Percentiles rank a stretch among this genome's conserved stretches.
These are phyloP conservation scores for Cutaneotrichosporon sp. DNA, from an alignment of 1,284 basidiomycete species.

Conservation along the genomic window DNA sequence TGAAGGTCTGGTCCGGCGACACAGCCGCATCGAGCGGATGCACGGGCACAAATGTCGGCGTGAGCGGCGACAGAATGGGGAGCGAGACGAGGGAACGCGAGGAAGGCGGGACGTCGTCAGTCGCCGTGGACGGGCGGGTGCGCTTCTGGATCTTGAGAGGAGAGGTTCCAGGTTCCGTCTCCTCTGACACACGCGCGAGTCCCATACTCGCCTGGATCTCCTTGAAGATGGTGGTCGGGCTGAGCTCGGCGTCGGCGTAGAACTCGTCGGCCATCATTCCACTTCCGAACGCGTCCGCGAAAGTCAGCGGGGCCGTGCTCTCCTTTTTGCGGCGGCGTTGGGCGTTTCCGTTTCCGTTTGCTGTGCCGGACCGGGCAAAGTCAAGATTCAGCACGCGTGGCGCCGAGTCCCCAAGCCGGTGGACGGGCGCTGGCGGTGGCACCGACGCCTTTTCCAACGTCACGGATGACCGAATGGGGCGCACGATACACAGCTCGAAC, in stretches of 20 bases:
- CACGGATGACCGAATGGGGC: neutral
- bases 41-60: neutral
- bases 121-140: neutral
- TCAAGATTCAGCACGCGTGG: neutral
- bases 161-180: neutral
- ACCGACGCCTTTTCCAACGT: neutral
- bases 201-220: neutral
- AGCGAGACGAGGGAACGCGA: neutral
- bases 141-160: neutral
- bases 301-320: neutral
- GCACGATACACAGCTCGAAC: constrained; percentile 69
- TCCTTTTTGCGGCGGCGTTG: neutral
- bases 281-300: neutral
- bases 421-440: neutral
- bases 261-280: neutral
- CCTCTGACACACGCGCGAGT: neutral
- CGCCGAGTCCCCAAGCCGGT: neutral
- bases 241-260: neutral
- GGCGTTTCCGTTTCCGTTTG: neutral
- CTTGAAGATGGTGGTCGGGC: neutral
- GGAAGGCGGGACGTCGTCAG: neutral
- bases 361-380: neutral
- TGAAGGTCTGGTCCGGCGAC: neutral
- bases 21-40: neutral
- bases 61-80: constrained; percentile 1